Base-by-base conservation (phyloP, 176 grass and related monocot species). In the Eleusine indica region DNA sequence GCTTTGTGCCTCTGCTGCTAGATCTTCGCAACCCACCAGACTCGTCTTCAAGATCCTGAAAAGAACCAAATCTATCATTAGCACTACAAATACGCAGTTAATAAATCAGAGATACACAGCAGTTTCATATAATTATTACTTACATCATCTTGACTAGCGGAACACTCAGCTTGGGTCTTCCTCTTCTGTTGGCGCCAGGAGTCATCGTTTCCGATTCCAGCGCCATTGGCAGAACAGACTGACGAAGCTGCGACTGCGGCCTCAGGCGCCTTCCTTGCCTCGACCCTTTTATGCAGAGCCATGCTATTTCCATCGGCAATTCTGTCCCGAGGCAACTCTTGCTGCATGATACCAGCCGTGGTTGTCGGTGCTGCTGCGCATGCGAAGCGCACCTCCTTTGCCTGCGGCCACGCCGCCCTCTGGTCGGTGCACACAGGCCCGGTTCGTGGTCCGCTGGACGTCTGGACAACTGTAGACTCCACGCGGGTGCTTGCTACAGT, bases 1-100 rank as follows among this genome's bases (percentile, higher is more conserved):
- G 86, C 85, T 95, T 98, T 39, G 80, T 63, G 66, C 86, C 80
- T 73, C 71, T 86, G 52, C 64, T 66, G 67, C 69, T 80, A 32
- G 78, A 86, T 75, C 74, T 88, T 83, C 60, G 82, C 71, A 83
- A 56, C 12, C 14, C 82, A 48, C 46, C 68, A 3, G 87, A 87
- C 46, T 91, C 91, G 77, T 98, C 92, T n/a, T 92, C 83, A 67
- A 67, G 35, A 73, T 86, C 88, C 88, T 89, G 73, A 77, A 77
- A 89, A 58, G 21, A 82, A 67, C 73, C 43, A 70, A 15, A 40
- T 70, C 43, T 4, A 39, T 4, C 19, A 70, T 70, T 41, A 76
- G 62, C 19, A 79, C 21, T 41, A 12, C 3, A 77, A 82, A 66
- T 66, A 56, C 63, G 39, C 70, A 39, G 6, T 40, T 40, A 66